Evolutionary conservation across 345 rosid genomes (phyloP).

Genomic region (Corchorus capsularis): DNA sequence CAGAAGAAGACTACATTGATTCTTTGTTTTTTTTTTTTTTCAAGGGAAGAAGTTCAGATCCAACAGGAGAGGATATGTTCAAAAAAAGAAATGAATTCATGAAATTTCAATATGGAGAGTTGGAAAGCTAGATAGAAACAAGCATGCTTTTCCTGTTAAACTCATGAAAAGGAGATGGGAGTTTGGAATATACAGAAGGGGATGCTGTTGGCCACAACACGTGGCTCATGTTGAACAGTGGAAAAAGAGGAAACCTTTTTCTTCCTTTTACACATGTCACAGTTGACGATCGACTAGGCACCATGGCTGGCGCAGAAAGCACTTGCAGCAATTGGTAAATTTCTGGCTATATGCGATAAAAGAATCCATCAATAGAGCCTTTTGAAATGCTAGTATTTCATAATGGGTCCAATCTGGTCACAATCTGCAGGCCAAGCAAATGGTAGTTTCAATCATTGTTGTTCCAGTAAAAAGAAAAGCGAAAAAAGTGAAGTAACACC

Average conservation of each 20-base stretch:
- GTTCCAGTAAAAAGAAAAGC: background rate
- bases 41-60: background rate
- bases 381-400: conserved; percentile 9
- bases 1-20: background rate
- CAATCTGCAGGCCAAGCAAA: conserved; percentile 35
- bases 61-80: background rate
- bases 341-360: conserved; percentile 8
- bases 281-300: conserved; percentile 22
- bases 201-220: background rate
- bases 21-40: background rate
- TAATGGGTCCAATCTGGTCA: conserved; percentile 31
- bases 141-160: background rate
- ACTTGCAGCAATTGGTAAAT: conserved; percentile 22
- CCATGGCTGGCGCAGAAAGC: conserved; percentile 23
- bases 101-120: background rate
- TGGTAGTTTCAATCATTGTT: conserved; percentile 37
- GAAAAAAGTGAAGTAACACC: background rate
- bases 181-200: background rate
- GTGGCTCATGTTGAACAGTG: conserved; percentile 9
- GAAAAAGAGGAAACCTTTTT: background rate
- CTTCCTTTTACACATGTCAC: conserved; percentile 20
- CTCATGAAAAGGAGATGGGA: background rate
- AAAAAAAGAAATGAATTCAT: background rate
- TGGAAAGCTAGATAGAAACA: background rate
- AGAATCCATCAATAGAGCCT: conserved; percentile 22